phyloP scores from a whole-genome alignment of 441 rosid species.

The Gossypium schwendimanii region DNA sequence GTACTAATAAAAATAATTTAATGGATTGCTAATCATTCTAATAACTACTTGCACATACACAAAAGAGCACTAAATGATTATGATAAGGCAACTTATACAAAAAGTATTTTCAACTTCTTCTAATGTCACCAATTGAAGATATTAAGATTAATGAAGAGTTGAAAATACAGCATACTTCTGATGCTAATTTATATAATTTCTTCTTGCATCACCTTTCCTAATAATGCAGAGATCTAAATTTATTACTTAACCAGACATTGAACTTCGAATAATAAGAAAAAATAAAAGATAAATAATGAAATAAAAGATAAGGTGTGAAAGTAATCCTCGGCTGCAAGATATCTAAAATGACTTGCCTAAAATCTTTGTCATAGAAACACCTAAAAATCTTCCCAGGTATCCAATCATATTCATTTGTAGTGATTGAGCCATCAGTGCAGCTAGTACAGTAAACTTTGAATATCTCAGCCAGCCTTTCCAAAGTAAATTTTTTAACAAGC shows the following conservation, averaged over 20 bases:
- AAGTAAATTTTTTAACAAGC: constrained; percentile 74
- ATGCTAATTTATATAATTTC: background rate
- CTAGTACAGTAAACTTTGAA: constrained; percentile 56
- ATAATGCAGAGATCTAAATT: background rate
- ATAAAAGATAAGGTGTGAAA: background rate
- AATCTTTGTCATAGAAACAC: constrained; percentile 93
- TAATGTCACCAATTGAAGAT: background rate
- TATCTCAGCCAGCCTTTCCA: constrained; percentile 90
- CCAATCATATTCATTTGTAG: constrained; percentile 69
- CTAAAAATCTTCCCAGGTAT: constrained; percentile 94
- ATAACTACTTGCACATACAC: background rate
- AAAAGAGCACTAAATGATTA: background rate
- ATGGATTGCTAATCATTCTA: background rate
- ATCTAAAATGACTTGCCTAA: constrained; percentile 45
- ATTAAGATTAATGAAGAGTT: background rate
- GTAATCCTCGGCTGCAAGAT: background rate
- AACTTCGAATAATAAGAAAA: background rate
- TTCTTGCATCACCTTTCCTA: background rate
- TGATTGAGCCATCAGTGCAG: constrained; percentile 43
- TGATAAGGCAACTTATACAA: background rate
- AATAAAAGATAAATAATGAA: background rate
- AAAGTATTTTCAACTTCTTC: background rate
- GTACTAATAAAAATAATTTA: background rate
- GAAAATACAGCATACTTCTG: background rate
- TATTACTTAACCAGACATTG: background rate